These are phyloP conservation scores for Pleurotus eryngii DNA, from an alignment of 768 basidiomycete genomes.

Conservation along the genomic window DNA sequence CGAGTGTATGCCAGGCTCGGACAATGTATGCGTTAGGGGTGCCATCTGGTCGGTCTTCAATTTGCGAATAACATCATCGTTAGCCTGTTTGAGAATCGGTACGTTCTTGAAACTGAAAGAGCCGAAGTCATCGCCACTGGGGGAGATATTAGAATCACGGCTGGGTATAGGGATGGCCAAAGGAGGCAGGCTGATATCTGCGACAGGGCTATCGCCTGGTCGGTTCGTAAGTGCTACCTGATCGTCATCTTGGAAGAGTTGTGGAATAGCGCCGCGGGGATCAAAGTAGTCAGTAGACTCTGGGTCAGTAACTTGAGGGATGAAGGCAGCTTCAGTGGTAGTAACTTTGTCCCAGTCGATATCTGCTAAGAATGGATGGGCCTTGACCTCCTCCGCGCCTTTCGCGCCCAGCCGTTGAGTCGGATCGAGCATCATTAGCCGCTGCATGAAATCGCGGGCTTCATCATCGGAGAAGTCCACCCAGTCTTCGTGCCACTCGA, in stretches of 20 bases:
- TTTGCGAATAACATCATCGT: conserved; percentile 97
- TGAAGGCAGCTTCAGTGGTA: conserved; percentile 86
- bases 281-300: conserved; percentile 99
- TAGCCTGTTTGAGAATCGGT: conserved; percentile 93
- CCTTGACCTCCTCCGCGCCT: conserved; percentile 91
- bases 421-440: conserved; percentile 80
- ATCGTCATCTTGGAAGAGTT: conserved; percentile 91
- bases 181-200: conserved; percentile 33
- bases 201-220: conserved; percentile 44
- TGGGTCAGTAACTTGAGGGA: conserved; percentile 91
- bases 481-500: conserved; percentile 97
- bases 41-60: conserved; percentile 87
- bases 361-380: conserved; percentile 84
- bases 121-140: conserved; percentile 88
- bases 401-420: conserved; percentile 74
- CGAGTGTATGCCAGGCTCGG: conserved; percentile 59
- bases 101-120: conserved; percentile 98
- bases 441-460: conserved; percentile 86
- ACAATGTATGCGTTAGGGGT: conserved; percentile 70
- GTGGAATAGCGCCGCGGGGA: conserved; percentile 86
- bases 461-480: conserved; percentile 84
- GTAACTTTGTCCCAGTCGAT: conserved; percentile 95
- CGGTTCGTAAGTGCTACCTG: conserved; percentile 51
- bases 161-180: conserved; percentile 42
- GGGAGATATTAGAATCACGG: conserved; percentile 42